Base-by-base conservation (phyloP, 1,284 basidiomycete genomes). In the Xerocomus minutiporus region DNA sequence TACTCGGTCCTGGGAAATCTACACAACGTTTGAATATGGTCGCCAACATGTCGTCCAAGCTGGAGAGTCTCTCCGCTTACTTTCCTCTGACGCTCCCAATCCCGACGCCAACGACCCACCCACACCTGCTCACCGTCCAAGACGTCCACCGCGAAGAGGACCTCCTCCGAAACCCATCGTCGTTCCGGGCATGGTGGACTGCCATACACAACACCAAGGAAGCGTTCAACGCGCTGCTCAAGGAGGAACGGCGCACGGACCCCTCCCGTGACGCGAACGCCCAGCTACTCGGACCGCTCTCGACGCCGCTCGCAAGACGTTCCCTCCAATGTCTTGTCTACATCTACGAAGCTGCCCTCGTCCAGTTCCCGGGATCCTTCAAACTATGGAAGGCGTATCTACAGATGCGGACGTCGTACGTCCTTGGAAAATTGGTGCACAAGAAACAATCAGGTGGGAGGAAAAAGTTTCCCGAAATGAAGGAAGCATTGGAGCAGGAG, bases 301-400 rank as follows among this genome's bases (percentile, higher is more conserved):
- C 89, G 7, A 83, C 87, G 8, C 82, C 84, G 4, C 77, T 79
- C 13, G 81, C 88, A 43, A 81, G 93, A 51, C 78, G 83, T 43
- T 86, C 87, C 31, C 75, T 97, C 20, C 91, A 94, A 61, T 83
- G 88, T 48, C 76, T 95, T 44, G 89, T 89, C 5, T 93, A 91
- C 70, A 81, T 97, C 29, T 99, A 97, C 68, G 97, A 99, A 72
- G 80, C 93, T 32, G 94, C 95, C 0, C 78, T 99, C 13, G 81
- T 75, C 5, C 83, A 95, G 56, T 97, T 97, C 64, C 90, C 96
- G 0, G 83, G 81, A 15, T 92, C 87, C 12, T 99, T 91, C 81
- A 93, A 95, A 67, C 75, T 99, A 45, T 99, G 97, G 97, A 93
- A 92, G 64, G 83, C 89, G 0, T 99, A 99, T 70, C 77, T 98